Conservation (phyloP, 2,329 filamentous ascomycete genomes). For the Verticillium albo-atrum region DNA sequence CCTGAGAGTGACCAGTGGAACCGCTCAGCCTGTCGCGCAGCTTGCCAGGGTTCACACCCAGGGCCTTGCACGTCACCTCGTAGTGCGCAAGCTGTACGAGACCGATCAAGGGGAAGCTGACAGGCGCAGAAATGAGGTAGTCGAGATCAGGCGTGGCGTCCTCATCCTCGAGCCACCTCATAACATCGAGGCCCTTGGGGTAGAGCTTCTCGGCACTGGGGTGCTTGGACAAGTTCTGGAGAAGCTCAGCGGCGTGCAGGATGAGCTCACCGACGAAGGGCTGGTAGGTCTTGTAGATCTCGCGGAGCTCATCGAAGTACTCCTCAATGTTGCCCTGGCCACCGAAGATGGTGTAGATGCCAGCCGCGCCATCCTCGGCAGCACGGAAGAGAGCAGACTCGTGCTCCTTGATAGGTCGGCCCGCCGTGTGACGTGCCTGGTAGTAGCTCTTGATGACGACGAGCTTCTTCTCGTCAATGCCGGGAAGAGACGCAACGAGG, state of each 20-base stretch:
- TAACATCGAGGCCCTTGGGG: conserved; percentile 91
- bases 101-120: conserved; percentile 94
- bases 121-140: conserved; percentile 89
- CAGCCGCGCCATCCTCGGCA: conserved; percentile 75
- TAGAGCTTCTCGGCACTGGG: conserved; percentile 91
- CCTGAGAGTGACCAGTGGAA: conserved; percentile 94
- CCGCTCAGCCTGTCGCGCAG: conserved; percentile 81
- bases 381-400: conserved; percentile 91
- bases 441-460: conserved; percentile 90
- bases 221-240: conserved; percentile 81
- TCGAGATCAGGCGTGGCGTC: conserved; percentile 91
- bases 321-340: conserved; percentile 99
- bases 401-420: conserved; percentile 83
- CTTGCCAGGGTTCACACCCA: conserved; percentile 85
- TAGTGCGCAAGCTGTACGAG: conserved; percentile 96
- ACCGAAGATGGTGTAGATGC: conserved; percentile 90
- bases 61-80: conserved; percentile 84
- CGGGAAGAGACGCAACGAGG: conserved; percentile 76
- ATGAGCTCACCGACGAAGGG: conserved; percentile 87
- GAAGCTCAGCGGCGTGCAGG: conserved; percentile 72
- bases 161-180: conserved; percentile 85
- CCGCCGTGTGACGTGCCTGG: conserved; percentile 75
- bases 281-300: conserved; percentile 86
- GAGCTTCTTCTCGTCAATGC: conserved; percentile 90
- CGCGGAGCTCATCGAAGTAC: conserved; percentile 95